Percentiles rank a stretch among this genome's conserved stretches.
Conservation (phyloP, 768 basidiomycete genomes). For the Panus rudis region DNA sequence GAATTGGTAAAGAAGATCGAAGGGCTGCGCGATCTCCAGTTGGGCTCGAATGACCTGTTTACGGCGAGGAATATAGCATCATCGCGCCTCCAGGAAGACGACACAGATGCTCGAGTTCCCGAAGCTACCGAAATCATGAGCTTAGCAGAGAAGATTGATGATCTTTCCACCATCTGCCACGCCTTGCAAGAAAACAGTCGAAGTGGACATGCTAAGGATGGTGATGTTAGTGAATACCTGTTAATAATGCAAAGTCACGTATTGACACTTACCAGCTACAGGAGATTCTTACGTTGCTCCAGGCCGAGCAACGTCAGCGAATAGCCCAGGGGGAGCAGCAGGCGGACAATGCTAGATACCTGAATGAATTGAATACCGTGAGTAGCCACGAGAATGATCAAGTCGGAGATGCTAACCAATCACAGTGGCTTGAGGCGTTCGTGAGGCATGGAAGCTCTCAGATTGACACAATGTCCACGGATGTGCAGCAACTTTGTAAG, state of each 20-base stretch:
- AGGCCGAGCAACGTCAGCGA: conserved; percentile 40
- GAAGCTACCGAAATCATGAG: too few species aligned
- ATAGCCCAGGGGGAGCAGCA: conserved; percentile 54
- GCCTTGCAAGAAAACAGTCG: conserved; percentile 5
- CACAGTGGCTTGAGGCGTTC: conserved; percentile 78
- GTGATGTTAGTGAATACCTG: too few species aligned
- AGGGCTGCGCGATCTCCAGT: conserved; percentile 5
- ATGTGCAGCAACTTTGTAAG: conserved; percentile 53
- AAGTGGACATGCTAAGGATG: too few species aligned
- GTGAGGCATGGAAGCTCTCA: conserved; percentile 72
- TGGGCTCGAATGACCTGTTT: too few species aligned
- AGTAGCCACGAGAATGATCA: conserved; percentile 14
- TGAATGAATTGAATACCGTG: conserved; percentile 71
- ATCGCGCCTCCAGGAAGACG: conserved; percentile 15
- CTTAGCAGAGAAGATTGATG: conserved; percentile 35
- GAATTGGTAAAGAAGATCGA: conserved; percentile 13
- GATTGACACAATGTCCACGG: conserved; percentile 52
- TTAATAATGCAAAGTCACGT: background rate
- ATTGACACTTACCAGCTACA: conserved; percentile 25
- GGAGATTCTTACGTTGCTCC: conserved; percentile 42
- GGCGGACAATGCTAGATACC: conserved; percentile 67
- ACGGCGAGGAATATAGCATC: too few species aligned
- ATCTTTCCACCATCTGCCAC: conserved; percentile 22
- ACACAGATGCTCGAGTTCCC: conserved; percentile 26
- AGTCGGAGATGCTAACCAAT: background rate